Percentiles rank a stretch among this genome's conserved stretches.
Conservation (phyloP, 305 asterid genomes). For the Fraxinus velutina region DNA sequence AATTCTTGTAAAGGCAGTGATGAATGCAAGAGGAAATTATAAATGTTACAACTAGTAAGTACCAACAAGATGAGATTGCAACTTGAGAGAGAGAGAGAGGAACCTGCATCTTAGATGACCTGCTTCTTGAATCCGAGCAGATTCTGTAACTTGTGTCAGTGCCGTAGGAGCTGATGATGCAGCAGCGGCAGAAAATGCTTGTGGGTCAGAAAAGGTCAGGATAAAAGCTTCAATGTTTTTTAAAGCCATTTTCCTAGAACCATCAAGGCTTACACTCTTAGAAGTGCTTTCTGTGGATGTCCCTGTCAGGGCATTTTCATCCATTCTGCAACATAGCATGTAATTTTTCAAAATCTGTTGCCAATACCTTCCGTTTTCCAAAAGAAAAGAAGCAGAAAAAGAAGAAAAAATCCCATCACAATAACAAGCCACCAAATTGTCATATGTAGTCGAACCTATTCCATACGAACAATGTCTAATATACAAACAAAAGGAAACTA, state of each 20-base stretch:
- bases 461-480: not conserved
- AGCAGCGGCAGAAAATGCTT: conserved; percentile 76
- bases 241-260: conserved; percentile 69
- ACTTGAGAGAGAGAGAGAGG: conserved; percentile 11
- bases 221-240: conserved; percentile 72
- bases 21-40: not conserved
- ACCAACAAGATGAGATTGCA: not conserved
- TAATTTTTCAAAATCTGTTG: conserved; percentile 3
- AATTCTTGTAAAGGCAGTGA: not conserved
- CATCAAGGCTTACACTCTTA: conserved; percentile 59
- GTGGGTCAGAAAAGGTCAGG: conserved; percentile 62
- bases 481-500: not conserved
- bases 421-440: not conserved
- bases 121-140: conserved; percentile 85
- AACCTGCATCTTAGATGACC: conserved; percentile 99
- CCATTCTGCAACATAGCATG: conserved; percentile 54
- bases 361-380: conserved; percentile 6
- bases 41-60: not conserved
- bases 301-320: conserved; percentile 49
- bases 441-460: not conserved
- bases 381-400: not conserved
- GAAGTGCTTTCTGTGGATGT: conserved; percentile 54
- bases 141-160: conserved; percentile 66
- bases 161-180: conserved; percentile 73
- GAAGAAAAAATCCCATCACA: not conserved